Evolutionary conservation across 2,329 filamentous ascomycete genomes (phyloP).

Genomic region (Ophiobolus disseminans): DNA sequence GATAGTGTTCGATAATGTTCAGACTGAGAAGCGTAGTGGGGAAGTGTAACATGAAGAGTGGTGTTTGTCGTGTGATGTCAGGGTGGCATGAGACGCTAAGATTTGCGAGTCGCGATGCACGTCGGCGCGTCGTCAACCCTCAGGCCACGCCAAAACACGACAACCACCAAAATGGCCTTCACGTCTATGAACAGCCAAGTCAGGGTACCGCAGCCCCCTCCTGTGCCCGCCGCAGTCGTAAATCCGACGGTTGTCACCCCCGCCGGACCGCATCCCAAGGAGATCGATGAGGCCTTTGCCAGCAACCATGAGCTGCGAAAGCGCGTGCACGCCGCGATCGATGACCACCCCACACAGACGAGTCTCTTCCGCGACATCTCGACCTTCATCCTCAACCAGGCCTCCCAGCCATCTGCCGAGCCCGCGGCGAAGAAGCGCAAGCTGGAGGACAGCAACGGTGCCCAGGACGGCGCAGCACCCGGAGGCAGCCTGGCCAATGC

Average conservation of each 20-base stretch:
- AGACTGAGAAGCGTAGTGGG: neutral
- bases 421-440: constrained; percentile 50
- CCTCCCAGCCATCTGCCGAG: constrained; percentile 29
- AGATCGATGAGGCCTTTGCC: constrained; percentile 45
- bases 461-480: constrained; percentile 23
- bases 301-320: constrained; percentile 45
- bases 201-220: constrained; percentile 11
- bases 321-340: constrained; percentile 47
- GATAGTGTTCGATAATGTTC: no score
- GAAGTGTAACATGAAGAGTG: neutral
- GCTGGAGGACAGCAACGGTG: constrained; percentile 37
- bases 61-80: constrained; percentile 17
- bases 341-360: constrained; percentile 41
- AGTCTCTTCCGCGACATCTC: constrained; percentile 49
- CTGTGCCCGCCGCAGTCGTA: constrained; percentile 2
- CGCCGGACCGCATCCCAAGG: constrained; percentile 27
- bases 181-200: constrained; percentile 30
- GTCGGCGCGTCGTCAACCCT: constrained; percentile 17
- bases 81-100: constrained; percentile 15
- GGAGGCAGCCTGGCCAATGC: constrained; percentile 30
- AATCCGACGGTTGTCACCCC: constrained; percentile 3
- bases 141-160: neutral
- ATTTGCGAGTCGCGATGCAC: constrained; percentile 16
- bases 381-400: constrained; percentile 40
- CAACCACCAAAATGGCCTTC: constrained; percentile 25